A percentile compares a stretch with the other conserved stretches of the same genome.
These are phyloP conservation scores for Tolypocladium pustulatum DNA, from an alignment of 2,329 filamentous ascomycete species.

Conservation along the genomic window DNA sequence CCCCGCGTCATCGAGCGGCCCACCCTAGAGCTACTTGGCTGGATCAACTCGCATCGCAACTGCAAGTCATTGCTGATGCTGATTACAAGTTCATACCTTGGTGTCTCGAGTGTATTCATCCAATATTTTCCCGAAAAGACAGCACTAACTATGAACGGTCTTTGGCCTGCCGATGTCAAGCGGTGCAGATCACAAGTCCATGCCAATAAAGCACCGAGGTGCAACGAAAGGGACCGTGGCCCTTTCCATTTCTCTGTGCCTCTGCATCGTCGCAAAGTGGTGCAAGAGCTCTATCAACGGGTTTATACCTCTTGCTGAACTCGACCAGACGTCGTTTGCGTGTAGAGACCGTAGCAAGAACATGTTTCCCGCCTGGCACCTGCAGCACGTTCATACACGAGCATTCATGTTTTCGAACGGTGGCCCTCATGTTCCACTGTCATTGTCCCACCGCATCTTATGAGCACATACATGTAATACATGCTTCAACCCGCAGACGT, in stretches of 20 bases:
- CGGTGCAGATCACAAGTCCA: too few relatives aligned
- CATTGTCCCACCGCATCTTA: not conserved
- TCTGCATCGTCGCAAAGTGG: not conserved
- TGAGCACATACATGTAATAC: not conserved
- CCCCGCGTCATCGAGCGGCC: not conserved
- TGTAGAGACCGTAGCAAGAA: not conserved
- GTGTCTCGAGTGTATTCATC: not conserved
- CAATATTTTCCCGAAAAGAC: not conserved
- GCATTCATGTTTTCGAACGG: not conserved
- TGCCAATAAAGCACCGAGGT: too few relatives aligned
- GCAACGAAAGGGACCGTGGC: too few relatives aligned
- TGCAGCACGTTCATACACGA: not conserved
- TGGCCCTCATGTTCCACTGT: not conserved
- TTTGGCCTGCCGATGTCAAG: not conserved
- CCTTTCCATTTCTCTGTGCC: too few relatives aligned
- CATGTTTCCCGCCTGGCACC: too few relatives aligned
- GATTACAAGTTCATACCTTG: not conserved
- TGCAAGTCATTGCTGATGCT: not conserved
- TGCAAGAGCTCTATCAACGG: not conserved
- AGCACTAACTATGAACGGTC: not conserved
- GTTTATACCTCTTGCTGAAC: too few relatives aligned
- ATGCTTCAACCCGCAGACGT: not conserved
- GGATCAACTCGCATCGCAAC: not conserved
- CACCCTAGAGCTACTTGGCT: not conserved
- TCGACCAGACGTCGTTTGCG: not conserved